phyloP scores from a whole-genome alignment of 306 rosid genomes.

The Carpinus viminea region DNA sequence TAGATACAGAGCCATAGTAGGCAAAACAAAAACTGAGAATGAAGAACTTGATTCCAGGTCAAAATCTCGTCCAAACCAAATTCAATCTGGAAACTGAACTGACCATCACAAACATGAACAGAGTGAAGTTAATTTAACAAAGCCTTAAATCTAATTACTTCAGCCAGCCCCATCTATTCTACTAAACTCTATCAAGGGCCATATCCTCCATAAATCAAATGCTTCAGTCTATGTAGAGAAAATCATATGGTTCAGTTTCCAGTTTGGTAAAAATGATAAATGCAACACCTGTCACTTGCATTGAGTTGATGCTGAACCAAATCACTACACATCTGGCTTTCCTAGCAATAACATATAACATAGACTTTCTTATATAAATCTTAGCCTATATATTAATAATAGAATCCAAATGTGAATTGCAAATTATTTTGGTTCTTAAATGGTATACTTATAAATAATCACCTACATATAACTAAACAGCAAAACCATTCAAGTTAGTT shows the following conservation, averaged over 20 bases:
- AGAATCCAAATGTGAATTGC: neutral
- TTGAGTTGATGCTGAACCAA: neutral
- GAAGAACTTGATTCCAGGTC: neutral
- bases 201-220: conserved; percentile 3
- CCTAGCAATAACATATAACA: neutral
- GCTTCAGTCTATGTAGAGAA: conserved; percentile 11
- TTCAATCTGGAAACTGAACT: conserved; percentile 1
- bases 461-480: conserved; percentile 4
- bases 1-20: neutral
- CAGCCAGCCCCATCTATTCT: neutral
- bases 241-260: neutral
- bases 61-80: neutral
- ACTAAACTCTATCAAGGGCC: neutral
- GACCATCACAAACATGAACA: neutral
- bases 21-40: neutral
- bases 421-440: neutral
- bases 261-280: neutral
- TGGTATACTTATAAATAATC: neutral
- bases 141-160: neutral
- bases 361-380: neutral
- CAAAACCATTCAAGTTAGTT: neutral
- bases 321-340: neutral
- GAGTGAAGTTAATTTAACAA: neutral
- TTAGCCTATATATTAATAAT: neutral
- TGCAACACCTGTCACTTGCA: neutral